phyloP scores from a whole-genome alignment of 306 rosid species.

The Cicer bijugum region DNA sequence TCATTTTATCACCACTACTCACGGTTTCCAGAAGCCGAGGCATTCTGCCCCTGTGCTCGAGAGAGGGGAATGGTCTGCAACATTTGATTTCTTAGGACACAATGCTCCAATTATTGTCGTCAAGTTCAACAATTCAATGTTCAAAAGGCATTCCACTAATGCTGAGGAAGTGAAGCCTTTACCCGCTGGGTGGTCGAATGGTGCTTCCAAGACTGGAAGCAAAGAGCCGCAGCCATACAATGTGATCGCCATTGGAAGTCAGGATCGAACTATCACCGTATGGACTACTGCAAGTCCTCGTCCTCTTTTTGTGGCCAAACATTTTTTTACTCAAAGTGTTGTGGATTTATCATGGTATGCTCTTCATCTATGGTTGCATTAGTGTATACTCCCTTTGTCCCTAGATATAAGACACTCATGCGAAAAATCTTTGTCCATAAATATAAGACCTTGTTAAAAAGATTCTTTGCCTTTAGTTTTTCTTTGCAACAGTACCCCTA shows the following conservation, averaged over 20 bases:
- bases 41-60: slow-evolving; percentile 99
- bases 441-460: too few species aligned
- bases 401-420: too few species aligned
- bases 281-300: slow-evolving; percentile 99
- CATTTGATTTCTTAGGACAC: slow-evolving; percentile 98
- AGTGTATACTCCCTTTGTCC: too few species aligned
- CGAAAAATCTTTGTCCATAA: too few species aligned
- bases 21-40: slow-evolving; percentile 99
- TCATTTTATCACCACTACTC: slow-evolving; percentile 97
- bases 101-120: slow-evolving; percentile 97
- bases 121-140: slow-evolving; percentile 97
- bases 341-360: slow-evolving; percentile 97
- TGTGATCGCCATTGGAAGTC: slow-evolving; percentile 99
- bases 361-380: slow-evolving; percentile 24
- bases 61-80: slow-evolving; percentile 99
- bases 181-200: slow-evolving; percentile 89
- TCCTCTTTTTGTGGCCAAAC: slow-evolving; percentile 99
- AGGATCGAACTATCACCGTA: slow-evolving; percentile 94
- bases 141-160: slow-evolving; percentile 65
- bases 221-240: slow-evolving; percentile 89
- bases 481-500: too few species aligned
- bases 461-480: too few species aligned
- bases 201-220: slow-evolving; percentile 77
- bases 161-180: slow-evolving; percentile 76
- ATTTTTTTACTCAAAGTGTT: slow-evolving; percentile 94